These are phyloP conservation scores for Rhododendron henanense DNA, from an alignment of 148 eudicot species.

Conservation along the genomic window DNA sequence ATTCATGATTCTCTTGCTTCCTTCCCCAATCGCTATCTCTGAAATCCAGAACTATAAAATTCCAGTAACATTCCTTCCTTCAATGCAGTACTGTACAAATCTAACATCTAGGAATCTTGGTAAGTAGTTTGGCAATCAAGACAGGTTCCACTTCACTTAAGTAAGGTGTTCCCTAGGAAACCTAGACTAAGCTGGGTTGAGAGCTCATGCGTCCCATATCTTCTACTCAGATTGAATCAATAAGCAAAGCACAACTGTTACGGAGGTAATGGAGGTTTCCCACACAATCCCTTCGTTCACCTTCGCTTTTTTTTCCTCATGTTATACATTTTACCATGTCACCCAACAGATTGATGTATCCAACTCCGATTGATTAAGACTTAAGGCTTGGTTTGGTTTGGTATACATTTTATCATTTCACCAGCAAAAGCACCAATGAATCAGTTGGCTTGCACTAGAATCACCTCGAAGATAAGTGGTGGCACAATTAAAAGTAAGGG, in stretches of 20 bases:
- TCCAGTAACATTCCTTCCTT: not conserved
- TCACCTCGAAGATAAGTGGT: not conserved
- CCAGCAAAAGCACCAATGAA: not conserved
- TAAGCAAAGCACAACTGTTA: not conserved
- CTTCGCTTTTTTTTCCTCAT: not conserved
- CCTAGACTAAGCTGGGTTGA: not conserved
- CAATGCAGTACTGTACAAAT: not conserved
- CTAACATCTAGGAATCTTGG: not conserved
- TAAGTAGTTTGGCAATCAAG: not conserved
- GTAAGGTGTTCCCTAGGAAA: not conserved
- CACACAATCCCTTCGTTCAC: not conserved
- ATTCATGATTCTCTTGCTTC: constrained; percentile 2
- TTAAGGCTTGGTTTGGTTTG: not conserved
- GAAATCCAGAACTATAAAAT: not conserved
- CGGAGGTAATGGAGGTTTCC: not conserved
- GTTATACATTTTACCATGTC: not conserved
- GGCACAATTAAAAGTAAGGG: not conserved
- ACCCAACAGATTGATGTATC: not conserved
- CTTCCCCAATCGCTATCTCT: not conserved
- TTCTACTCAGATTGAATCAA: not conserved
- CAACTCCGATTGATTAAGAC: not conserved
- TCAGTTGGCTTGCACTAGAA: not conserved
- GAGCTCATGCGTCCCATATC: not conserved
- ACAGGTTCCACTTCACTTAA: not conserved
- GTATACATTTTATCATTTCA: not conserved